These are phyloP conservation scores for Vararia minispora DNA, from an alignment of 768 basidiomycete species.

Conservation along the genomic window DNA sequence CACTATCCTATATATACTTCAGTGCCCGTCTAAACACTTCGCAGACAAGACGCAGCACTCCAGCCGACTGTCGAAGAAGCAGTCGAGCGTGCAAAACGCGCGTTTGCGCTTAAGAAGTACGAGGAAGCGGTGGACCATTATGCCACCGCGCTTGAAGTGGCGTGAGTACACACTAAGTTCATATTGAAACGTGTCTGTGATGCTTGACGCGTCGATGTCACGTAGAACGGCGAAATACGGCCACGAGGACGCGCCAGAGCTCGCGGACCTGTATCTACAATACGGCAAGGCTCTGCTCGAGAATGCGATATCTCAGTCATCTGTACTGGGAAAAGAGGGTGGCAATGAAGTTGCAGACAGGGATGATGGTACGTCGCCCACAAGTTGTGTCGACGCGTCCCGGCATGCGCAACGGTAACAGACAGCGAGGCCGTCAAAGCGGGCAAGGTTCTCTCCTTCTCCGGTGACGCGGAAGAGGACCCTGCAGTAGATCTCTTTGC, in stretches of 20 bases:
- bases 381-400: conserved; percentile 20
- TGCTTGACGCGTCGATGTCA: conserved; percentile 4
- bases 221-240: conserved; percentile 60
- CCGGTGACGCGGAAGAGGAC: conserved; percentile 70
- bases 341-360: conserved; percentile 39
- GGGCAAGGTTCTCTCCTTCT: conserved; percentile 65
- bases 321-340: conserved; percentile 87
- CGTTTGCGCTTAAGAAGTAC: conserved; percentile 78
- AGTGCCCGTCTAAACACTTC: not conserved
- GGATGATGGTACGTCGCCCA: too few species aligned
- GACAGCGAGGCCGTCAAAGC: conserved; percentile 22
- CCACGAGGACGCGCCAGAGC: conserved; percentile 74
- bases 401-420: not conserved
- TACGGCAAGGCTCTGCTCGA: conserved; percentile 93
- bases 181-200: not conserved
- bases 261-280: conserved; percentile 78
- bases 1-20: not conserved
- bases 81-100: conserved; percentile 76
- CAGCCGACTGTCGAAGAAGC: conserved; percentile 35
- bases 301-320: conserved; percentile 77
- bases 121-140: conserved; percentile 81
- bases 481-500: conserved; percentile 54
- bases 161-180: conserved; percentile 38
- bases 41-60: not conserved
- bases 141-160: conserved; percentile 70